These are phyloP conservation scores for Schizochytrium sp. DNA, from an alignment of 108 stramenopile species.

Conservation along the genomic window DNA sequence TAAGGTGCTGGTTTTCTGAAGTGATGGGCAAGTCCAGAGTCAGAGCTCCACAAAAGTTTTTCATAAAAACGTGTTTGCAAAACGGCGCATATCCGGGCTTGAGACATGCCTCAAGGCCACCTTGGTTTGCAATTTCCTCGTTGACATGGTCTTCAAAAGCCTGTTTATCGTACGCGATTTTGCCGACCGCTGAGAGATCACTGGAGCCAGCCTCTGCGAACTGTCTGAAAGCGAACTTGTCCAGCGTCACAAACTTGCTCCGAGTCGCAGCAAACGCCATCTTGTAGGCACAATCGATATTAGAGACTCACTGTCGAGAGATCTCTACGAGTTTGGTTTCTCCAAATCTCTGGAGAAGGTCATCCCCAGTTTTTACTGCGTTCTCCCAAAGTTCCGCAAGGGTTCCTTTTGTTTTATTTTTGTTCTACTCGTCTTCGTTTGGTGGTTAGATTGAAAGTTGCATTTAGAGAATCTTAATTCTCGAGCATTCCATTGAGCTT, in stretches of 20 bases:
- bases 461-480: too few relatives aligned
- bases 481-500: too few relatives aligned
- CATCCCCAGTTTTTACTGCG: too few relatives aligned
- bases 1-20: constrained; percentile 81
- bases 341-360: too few relatives aligned
- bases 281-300: background rate
- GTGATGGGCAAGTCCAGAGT: constrained; percentile 85
- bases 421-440: too few relatives aligned
- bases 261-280: background rate
- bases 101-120: constrained; percentile 64
- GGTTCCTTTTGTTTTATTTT: too few relatives aligned
- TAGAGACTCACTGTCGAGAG: too few relatives aligned
- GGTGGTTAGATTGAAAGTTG: too few relatives aligned
- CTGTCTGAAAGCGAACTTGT: constrained; percentile 33
- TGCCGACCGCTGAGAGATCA: background rate
- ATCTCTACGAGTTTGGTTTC: too few relatives aligned
- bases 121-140: constrained; percentile 42
- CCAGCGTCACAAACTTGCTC: constrained; percentile 20
- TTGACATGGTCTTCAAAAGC: constrained; percentile 65
- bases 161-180: constrained; percentile 21
- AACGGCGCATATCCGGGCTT: constrained; percentile 96
- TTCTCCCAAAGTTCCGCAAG: too few relatives aligned
- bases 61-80: constrained; percentile 96
- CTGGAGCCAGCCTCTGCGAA: background rate
- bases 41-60: constrained; percentile 83